Evolutionary conservation across 129 eudicot genomes (phyloP), one percentile per base, ranked within the genome.

Genomic region (Oenanthe sinensis): DNA sequence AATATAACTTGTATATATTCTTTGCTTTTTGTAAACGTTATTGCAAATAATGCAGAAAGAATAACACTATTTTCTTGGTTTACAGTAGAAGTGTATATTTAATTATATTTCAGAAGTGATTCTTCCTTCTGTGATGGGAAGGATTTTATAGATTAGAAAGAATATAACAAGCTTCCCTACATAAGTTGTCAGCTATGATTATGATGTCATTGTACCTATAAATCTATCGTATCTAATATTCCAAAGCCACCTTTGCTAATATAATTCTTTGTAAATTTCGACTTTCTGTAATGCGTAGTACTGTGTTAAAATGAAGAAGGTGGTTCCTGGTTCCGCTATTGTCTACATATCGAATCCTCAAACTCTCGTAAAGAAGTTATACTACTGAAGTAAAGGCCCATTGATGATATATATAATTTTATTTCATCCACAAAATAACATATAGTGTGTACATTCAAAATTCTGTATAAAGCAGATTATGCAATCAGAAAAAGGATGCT

Each of bases 81-180:
- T n/a, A 60, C 15, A 60, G 68, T n/a, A 22, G 14, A 60, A 60
- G 0, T 60, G 68, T 60, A 3, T 3, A 10, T 10, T 8, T n/a
- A 24, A 24, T 24, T 10, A 60, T 24, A 24, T 10, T 60, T 0
- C 68, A n/a, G 36, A 8, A n/a, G 68, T 60, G 33, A 60, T 24
- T 60, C 15, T n/a, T 60, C 68, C 30, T 60, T 60, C 33, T 9
- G 33, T 60, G 33, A 60, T n/a, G 33, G 30, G 67, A 58, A 54
- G 33, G 5, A 8, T n/a, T 22, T 58, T 9, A 60, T 24, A 24
- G 15, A 60, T 9, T 1, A 8, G 68, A 2, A 77, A 77, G 88
- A 82, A 85, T 82, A 76, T 85, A 85, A 82, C 68, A 78, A 82
- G 75, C 58, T 71, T 76, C 82, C 80, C 73, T 3, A 40, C 49